Base-by-base conservation (phyloP, 331 rosid genomes). In the Quercus lobata region DNA sequence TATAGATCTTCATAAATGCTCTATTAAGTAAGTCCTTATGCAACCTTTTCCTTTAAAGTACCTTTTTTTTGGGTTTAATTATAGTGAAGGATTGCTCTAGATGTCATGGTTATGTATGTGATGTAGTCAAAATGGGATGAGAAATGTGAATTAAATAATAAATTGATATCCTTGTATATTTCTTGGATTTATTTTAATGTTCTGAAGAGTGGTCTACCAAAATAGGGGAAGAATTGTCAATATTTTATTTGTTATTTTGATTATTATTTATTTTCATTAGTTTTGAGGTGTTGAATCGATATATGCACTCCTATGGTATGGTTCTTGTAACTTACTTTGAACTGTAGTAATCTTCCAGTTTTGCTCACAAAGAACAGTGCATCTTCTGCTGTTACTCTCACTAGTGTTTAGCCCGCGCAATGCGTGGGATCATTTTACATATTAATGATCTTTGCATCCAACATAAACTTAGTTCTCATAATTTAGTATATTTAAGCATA, bases 291-390 rank as follows among this genome's bases (percentile, higher is more conserved):
- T 22, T 22, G 66, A 58, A 29, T 19, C 2, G 7, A 37, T 2
- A 8, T 4, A 30, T 2, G 5, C 5, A 68, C 14, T 68, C 21
- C 15, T 71, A 65, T 25, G 63, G 18, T 52, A 25, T 22, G 44
- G 55, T 70, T 9, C 30, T 66, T n/a, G 17, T 29, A 55, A 84
- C 97, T 83, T 92, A 94, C 98, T 80, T 80, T 85, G 80, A 92
- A 90, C 72, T 87, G 97, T 46, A 92, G 83, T 76, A 94, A 77
- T 89, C 89, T 87, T 81, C 98, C 98, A 49, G 53, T 85, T 87
- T 82, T 81, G 91, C 94, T 87, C 68, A 92, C 97, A 74, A 94
- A 91, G 92, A 94, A 94, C 83, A 94, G 86, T 53, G 95, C 80
- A 84, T 94, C 97, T 77, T 92, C 92, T 29, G 84, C 30, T 27